These are phyloP conservation scores for Melampsora americana DNA, from an alignment of 1,284 basidiomycete species.

Conservation along the genomic window DNA sequence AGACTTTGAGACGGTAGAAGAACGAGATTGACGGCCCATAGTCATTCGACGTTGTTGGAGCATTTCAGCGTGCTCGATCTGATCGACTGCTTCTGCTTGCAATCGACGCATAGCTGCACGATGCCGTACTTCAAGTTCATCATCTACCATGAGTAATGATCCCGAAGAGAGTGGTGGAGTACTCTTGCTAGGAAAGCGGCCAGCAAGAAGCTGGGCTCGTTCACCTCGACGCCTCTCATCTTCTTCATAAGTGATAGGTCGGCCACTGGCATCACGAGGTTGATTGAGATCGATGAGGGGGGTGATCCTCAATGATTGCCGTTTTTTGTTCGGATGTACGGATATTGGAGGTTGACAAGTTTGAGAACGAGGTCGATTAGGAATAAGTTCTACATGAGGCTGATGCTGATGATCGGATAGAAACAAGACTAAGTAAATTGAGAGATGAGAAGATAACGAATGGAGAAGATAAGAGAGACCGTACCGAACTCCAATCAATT, in stretches of 20 bases:
- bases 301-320: background rate
- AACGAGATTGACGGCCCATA: no score
- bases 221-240: background rate
- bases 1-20: no score
- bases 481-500: no score
- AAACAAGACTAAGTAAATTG: no score
- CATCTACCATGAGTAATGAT: background rate
- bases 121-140: constrained; percentile 30
- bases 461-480: no score
- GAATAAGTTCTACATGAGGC: no score
- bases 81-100: constrained; percentile 37
- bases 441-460: no score
- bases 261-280: constrained; percentile 27
- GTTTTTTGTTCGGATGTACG: no score
- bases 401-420: no score
- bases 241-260: constrained; percentile 25
- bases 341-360: no score
- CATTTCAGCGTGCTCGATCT: constrained; percentile 15
- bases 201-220: background rate
- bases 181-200: background rate
- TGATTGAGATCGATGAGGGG: constrained; percentile 40
- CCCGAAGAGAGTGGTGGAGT: background rate
- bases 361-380: no score
- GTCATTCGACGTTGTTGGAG: no score
- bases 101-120: constrained; percentile 32